phyloP scores from a whole-genome alignment of 2,329 filamentous ascomycete species.

The Fusarium aywerte region DNA sequence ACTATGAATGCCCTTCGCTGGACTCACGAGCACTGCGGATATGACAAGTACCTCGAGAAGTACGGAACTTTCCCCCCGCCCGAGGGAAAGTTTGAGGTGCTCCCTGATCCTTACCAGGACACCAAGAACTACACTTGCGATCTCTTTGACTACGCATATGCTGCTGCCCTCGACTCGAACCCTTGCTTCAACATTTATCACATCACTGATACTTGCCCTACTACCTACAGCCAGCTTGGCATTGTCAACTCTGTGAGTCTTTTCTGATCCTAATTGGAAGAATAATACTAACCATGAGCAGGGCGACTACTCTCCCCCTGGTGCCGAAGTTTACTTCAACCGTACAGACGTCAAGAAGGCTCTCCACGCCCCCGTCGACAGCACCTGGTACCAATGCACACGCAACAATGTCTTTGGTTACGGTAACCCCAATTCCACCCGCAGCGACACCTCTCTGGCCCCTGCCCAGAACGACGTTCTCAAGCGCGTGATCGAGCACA shows the following conservation, averaged over 20 bases:
- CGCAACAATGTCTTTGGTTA: constrained; percentile 42
- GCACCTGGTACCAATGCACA: constrained; percentile 45
- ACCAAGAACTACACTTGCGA: constrained; percentile 61
- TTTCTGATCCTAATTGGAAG: rapidly evolving
- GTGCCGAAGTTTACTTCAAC: constrained; percentile 75
- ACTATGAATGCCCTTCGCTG: constrained; percentile 64
- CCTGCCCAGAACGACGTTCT: constrained; percentile 42
- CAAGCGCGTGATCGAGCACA: constrained; percentile 47
- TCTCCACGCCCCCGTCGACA: constrained; percentile 67
- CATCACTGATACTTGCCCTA: constrained; percentile 76
- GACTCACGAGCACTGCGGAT: constrained; percentile 69
- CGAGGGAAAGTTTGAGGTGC: constrained; percentile 64
- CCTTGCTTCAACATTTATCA: constrained; percentile 85
- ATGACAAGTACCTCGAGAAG: constrained; percentile 66
- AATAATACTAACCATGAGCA: constrained; percentile 23
- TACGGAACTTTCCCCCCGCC: constrained; percentile 76
- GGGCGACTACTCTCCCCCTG: constrained; percentile 70
- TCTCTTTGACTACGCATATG: constrained; percentile 65
- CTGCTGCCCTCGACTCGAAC: constrained; percentile 68
- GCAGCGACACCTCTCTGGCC: constrained; percentile 27
- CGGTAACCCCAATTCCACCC: constrained; percentile 33
- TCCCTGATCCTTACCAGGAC: constrained; percentile 45
- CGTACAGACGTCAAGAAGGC: constrained; percentile 74
- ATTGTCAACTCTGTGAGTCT: constrained; percentile 66
- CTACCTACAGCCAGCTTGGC: constrained; percentile 74